These are phyloP conservation scores for Diaporthe batatas DNA, from an alignment of 2,329 filamentous ascomycete species.

Conservation along the genomic window DNA sequence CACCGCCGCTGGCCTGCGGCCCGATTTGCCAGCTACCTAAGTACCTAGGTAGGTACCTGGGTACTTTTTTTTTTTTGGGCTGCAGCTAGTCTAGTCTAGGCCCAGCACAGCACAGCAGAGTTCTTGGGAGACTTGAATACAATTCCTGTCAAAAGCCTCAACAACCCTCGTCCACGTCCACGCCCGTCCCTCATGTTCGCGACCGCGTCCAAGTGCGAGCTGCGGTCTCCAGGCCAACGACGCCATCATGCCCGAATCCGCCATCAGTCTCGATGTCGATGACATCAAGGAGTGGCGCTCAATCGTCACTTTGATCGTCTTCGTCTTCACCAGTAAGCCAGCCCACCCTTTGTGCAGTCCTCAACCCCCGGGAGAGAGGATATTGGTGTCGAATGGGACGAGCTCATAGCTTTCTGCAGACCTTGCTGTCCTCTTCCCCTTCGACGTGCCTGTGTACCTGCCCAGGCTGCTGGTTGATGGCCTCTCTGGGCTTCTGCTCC, in stretches of 20 bases:
- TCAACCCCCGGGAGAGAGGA: neutral
- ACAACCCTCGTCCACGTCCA: slow-evolving; percentile 7
- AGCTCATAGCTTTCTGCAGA: slow-evolving; percentile 58
- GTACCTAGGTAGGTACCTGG: too few relatives aligned
- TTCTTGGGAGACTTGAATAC: neutral
- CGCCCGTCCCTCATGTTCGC: slow-evolving; percentile 5
- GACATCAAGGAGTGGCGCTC: slow-evolving; percentile 76
- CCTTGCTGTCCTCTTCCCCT: slow-evolving; percentile 77
- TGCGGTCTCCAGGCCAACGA: slow-evolving; percentile 16
- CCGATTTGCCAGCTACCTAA: neutral
- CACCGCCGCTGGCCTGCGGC: slow-evolving; percentile 28
- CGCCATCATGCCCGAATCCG: slow-evolving; percentile 35
- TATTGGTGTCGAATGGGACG: neutral
- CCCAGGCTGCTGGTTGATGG: slow-evolving; percentile 64
- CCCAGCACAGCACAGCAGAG: neutral
- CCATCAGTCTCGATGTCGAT: slow-evolving; percentile 59
- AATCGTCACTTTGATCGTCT: slow-evolving; percentile 77
- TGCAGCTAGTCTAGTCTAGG: too few relatives aligned
- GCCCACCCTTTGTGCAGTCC: slow-evolving; percentile 50
- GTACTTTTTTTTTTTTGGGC: neutral
- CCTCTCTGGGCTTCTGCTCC: slow-evolving; percentile 58
- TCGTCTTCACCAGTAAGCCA: slow-evolving; percentile 77
- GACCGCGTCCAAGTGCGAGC: slow-evolving; percentile 1
- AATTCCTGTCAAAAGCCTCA: slow-evolving; percentile 15
- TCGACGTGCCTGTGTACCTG: slow-evolving; percentile 72